phyloP scores from a whole-genome alignment of 768 basidiomycete species.

The Kwoniella botswanensis region DNA sequence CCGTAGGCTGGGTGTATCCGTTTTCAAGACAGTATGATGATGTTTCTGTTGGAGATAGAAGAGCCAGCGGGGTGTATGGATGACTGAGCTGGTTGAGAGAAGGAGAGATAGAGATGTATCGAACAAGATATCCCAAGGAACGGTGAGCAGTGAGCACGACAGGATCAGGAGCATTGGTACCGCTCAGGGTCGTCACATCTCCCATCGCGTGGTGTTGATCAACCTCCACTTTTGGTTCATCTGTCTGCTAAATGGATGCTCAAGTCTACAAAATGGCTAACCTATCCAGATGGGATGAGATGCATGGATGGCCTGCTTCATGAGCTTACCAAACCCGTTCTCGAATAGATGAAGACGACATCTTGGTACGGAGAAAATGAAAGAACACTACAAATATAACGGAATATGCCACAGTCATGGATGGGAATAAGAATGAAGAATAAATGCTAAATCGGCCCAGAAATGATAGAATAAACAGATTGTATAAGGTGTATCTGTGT shows the following conservation, averaged over 20 bases:
- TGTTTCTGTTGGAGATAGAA: not conserved
- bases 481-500: too few relatives aligned
- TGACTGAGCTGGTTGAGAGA: constrained; percentile 11
- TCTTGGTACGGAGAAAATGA: not conserved
- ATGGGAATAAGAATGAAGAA: too few relatives aligned
- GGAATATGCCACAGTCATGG: too few relatives aligned
- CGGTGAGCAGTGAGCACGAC: not conserved
- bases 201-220: constrained; percentile 6
- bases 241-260: not conserved
- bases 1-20: not conserved
- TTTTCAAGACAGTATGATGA: constrained; percentile 4
- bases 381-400: too few relatives aligned
- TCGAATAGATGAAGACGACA: too few relatives aligned
- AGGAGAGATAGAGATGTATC: constrained; percentile 6
- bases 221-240: constrained; percentile 1
- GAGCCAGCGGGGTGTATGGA: constrained; percentile 11
- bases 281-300: too few relatives aligned
- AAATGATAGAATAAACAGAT: not conserved
- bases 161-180: not conserved
- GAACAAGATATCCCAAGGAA: not conserved
- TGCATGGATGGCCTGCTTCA: too few relatives aligned
- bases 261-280: too few relatives aligned
- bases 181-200: not conserved
- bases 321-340: too few relatives aligned
- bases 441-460: not conserved